Evolutionary conservation across 495 filamentous ascomycete species (phyloP).

Genomic region (Podospora bellae-mahoneyi): DNA sequence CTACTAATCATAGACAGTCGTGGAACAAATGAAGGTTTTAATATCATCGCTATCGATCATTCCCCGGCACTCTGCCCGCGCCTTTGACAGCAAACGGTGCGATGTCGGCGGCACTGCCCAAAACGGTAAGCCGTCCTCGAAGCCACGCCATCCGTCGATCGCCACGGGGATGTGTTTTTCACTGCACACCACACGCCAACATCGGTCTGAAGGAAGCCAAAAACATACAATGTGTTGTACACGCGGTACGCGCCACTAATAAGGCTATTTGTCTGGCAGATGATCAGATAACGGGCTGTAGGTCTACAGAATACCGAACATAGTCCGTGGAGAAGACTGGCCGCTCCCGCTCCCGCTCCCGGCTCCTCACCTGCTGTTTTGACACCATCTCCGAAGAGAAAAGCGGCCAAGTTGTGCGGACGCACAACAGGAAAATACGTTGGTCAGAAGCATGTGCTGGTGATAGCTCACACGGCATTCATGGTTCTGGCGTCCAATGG

Average conservation of each 20-base stretch:
- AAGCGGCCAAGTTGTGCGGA: constrained; percentile 4
- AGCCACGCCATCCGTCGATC: constrained; percentile 15
- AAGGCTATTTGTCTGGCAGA: background rate
- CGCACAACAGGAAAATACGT: constrained; percentile 3
- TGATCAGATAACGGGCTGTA: background rate
- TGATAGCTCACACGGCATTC: constrained; percentile 2
- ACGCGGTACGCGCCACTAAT: background rate
- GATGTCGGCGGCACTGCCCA: constrained; percentile 26
- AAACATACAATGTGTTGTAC: background rate
- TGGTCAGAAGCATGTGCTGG: background rate
- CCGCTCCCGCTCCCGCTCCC: background rate
- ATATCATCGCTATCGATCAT: constrained; percentile 7
- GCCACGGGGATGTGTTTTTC: constrained; percentile 14
- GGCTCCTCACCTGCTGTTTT: background rate
- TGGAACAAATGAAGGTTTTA: background rate
- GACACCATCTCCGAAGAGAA: background rate
- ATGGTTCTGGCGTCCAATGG: background rate
- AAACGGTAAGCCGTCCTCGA: constrained; percentile 26
- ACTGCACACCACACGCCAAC: constrained; percentile 15
- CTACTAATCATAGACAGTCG: background rate
- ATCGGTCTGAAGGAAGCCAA: constrained; percentile 20
- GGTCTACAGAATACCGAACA: background rate
- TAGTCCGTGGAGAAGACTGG: background rate
- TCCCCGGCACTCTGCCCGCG: background rate
- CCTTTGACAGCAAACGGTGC: constrained; percentile 11